phyloP scores from a whole-genome alignment of 257 asterid species.

The Solanum rostratum region DNA sequence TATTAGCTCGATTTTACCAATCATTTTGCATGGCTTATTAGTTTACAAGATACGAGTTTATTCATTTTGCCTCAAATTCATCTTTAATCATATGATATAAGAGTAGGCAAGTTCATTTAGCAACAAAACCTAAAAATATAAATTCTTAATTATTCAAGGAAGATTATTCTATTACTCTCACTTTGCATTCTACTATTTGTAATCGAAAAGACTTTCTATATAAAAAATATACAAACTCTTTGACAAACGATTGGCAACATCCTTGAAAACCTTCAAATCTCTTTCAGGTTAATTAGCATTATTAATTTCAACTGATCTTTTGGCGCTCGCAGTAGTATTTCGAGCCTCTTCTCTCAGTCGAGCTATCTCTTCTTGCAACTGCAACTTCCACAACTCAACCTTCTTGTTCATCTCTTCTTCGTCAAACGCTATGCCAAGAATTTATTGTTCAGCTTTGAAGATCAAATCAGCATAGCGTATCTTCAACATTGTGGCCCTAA shows the following conservation, averaged over 20 bases:
- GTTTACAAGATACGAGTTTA: background rate
- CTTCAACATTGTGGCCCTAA: background rate
- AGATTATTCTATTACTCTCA: background rate
- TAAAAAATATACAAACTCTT: no score
- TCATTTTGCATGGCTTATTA: background rate
- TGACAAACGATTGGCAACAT: background rate
- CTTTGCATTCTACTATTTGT: background rate
- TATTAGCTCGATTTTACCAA: background rate
- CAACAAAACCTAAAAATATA: background rate
- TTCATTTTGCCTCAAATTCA: background rate
- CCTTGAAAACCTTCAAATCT: background rate
- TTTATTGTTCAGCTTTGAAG: background rate
- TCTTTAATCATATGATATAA: background rate
- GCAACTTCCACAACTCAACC: background rate
- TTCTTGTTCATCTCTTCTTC: background rate
- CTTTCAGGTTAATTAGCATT: background rate
- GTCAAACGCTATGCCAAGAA: background rate
- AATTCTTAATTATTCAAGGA: no score
- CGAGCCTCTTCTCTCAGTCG: background rate
- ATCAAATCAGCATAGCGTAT: background rate
- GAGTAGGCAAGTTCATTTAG: background rate
- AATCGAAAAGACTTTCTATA: no score
- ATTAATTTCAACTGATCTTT: background rate
- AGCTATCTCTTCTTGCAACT: background rate
- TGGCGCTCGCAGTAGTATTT: background rate